A percentile compares a stretch with the other conserved stretches of the same genome.
Evolutionary conservation across 2,329 filamentous ascomycete genomes (phyloP).

Genomic region (Microascus cirrosus): DNA sequence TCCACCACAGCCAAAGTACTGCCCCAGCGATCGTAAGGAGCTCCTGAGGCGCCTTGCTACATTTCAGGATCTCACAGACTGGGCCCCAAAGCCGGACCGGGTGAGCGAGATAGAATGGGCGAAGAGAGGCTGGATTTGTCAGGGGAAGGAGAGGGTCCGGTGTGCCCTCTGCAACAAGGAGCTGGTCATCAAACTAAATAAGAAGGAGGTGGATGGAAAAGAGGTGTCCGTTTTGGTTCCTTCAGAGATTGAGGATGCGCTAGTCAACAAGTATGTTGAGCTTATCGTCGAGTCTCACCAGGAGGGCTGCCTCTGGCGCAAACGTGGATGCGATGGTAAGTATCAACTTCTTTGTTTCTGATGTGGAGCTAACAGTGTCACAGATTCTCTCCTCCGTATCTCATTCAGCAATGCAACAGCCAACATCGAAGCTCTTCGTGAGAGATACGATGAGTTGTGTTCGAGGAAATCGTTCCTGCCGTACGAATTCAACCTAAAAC

Average conservation of each 20-base stretch:
- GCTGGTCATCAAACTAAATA: constrained; percentile 67
- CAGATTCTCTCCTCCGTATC: constrained; percentile 49
- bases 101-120: constrained; percentile 92
- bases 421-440: constrained; percentile 45
- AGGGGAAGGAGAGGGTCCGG: constrained; percentile 69
- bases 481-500: constrained; percentile 49
- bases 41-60: constrained; percentile 74
- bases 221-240: constrained; percentile 41
- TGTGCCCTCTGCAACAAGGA: constrained; percentile 81
- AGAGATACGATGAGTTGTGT: constrained; percentile 55
- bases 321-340: constrained; percentile 74
- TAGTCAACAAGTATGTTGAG: constrained; percentile 66
- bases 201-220: constrained; percentile 43
- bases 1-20: constrained; percentile 52
- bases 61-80: constrained; percentile 83
- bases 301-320: constrained; percentile 77
- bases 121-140: constrained; percentile 82
- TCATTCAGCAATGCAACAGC: constrained; percentile 50
- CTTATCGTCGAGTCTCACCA: constrained; percentile 67
- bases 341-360: background rate
- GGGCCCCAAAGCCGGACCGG: constrained; percentile 81
- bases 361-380: constrained; percentile 10
- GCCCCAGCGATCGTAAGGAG: constrained; percentile 72
- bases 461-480: constrained; percentile 43
- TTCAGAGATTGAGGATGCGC: constrained; percentile 53